These are phyloP conservation scores for Sonneratia caseolaris DNA, from an alignment of 345 rosid genomes.

Conservation along the genomic window DNA sequence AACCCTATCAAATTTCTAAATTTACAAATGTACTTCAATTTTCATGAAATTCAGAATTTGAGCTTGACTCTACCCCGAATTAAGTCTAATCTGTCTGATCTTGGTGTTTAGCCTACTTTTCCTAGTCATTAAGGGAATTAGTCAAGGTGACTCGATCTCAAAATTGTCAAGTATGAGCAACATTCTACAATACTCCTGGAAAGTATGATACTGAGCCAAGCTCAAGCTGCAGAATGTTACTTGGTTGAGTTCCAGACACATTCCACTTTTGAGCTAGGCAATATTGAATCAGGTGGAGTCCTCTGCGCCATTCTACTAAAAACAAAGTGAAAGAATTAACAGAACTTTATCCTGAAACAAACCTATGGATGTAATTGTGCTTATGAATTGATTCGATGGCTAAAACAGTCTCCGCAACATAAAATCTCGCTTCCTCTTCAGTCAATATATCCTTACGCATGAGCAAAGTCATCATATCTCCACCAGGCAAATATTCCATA, in stretches of 20 bases:
- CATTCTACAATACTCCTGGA: not conserved
- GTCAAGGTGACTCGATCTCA: not conserved
- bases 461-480: conserved; percentile 95
- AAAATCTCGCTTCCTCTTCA: conserved; percentile 83
- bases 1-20: not conserved
- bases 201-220: not conserved
- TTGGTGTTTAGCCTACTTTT: not conserved
- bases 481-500: conserved; percentile 96
- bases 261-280: no score
- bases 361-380: conserved; percentile 93
- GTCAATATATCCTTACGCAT: conserved; percentile 92
- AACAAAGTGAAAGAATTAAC: not conserved
- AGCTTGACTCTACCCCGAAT: not conserved
- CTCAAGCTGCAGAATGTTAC: not conserved
- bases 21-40: not conserved
- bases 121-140: not conserved
- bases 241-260: not conserved
- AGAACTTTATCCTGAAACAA: conserved; percentile 8
- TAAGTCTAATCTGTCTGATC: not conserved
- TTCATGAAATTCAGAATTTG: not conserved
- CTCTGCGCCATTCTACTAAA: not conserved
- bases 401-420: conserved; percentile 76
- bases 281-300: no score
- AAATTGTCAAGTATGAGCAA: not conserved
- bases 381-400: conserved; percentile 90